Evolutionary conservation across 495 filamentous ascomycete species (phyloP), one percentile per base, ranked within the genome.

Genomic region (Platismatia glauca): DNA sequence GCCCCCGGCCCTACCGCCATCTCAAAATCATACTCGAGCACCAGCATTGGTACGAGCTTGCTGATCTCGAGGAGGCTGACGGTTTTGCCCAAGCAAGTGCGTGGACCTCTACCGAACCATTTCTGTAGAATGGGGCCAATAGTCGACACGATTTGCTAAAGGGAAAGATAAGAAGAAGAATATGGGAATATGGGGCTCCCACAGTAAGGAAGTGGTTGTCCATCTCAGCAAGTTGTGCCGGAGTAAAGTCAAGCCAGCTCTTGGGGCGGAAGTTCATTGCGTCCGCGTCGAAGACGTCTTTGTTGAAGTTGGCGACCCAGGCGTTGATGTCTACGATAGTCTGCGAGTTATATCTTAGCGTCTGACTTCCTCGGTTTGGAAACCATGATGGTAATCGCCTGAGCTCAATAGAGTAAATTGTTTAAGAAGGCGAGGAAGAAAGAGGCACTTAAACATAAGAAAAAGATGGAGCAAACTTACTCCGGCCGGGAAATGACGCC

Each of bases 281-380:
- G 61, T 82, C 76, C 1, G 66, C 58, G 0, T 78, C 80, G 57
- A 79, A 87, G 0, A 84, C 63, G 0, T 66, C 46, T 38, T 72
- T 65, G 69, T 85, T 76, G 33, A 72, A 71, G 65, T 84, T 78
- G 0, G 72, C 74, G 6, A 82, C 80, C 79, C 79, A 86, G 1
- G 76, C 57, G 62, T 81, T 81, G 22, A 80, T 75, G 0, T 84
- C 84, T 0, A 87, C 79, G 0, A 78, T 71, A 0, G 76, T 77
- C 56, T 75, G n/a, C 34, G 9, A 29, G 16, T 8, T 6, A 29
- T 29, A 1, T 37, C 16, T 44, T 3, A 43, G 11, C 20, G 18
- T 18, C 16, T 43, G 39, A 43, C 13, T 37, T 37, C 34, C 11
- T 37, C 11, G 4, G 34, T 4, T 37, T 37, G 5, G 34, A 37